A percentile compares a stretch with the other conserved stretches of the same genome.
Conservation (phyloP, 1,284 basidiomycete species). For the Austroboletus rostrupii region DNA sequence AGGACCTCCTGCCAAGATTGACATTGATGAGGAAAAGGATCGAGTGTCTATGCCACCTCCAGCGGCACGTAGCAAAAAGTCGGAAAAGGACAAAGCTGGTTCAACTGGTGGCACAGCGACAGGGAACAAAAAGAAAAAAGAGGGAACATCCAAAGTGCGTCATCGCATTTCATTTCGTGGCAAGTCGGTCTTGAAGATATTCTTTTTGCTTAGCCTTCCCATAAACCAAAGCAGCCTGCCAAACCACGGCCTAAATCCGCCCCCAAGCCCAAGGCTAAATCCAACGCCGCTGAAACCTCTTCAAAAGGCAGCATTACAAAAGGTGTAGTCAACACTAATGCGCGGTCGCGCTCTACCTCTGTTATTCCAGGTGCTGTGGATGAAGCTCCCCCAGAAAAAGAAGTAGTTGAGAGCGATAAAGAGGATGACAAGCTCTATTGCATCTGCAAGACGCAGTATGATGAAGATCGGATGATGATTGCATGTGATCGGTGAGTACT, state of each 20-base stretch:
- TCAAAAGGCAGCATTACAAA: slow-evolving; percentile 27
- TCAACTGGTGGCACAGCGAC: not conserved
- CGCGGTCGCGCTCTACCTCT: slow-evolving; percentile 66
- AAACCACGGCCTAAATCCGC: slow-evolving; percentile 31
- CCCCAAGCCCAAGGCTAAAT: slow-evolving; percentile 25
- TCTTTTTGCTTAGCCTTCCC: slow-evolving; percentile 10
- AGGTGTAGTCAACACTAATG: slow-evolving; percentile 33
- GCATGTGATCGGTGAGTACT: slow-evolving; percentile 75
- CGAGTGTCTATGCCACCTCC: slow-evolving; percentile 60
- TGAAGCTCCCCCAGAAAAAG: slow-evolving; percentile 43
- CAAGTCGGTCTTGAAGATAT: not conserved
- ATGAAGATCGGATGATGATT: slow-evolving; percentile 83
- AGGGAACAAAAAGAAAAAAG: slow-evolving; percentile 28
- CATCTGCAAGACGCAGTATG: slow-evolving; percentile 75
- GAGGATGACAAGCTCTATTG: slow-evolving; percentile 81
- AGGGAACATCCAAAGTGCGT: slow-evolving; percentile 21
- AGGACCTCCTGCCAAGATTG: slow-evolving; percentile 2
- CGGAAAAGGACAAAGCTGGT: slow-evolving; percentile 22
- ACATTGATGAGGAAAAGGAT: slow-evolving; percentile 32
- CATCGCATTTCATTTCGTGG: not conserved
- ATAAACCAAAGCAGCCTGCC: slow-evolving; percentile 29
- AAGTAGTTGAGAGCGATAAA: slow-evolving; percentile 51
- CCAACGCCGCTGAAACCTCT: slow-evolving; percentile 15
- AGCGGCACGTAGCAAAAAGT: slow-evolving; percentile 31
- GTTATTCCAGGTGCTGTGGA: slow-evolving; percentile 46